A percentile compares a stretch with the other conserved stretches of the same genome.
Evolutionary conservation across 768 basidiomycete species (phyloP).

Genomic region (Leucogyrophana mollusca): DNA sequence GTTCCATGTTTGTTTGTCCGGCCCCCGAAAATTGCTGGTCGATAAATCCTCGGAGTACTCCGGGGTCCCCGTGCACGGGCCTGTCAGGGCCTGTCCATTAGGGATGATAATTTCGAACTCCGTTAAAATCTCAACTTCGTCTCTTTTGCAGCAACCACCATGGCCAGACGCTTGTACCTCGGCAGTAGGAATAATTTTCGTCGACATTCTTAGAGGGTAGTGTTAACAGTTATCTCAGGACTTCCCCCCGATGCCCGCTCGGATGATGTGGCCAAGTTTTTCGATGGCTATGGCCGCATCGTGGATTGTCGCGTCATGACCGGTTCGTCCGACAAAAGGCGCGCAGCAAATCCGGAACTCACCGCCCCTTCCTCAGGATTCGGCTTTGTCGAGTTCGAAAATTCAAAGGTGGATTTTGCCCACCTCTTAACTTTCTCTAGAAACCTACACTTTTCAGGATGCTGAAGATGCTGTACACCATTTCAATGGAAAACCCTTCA

Average conservation of each 20-base stretch:
- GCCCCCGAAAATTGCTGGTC: too few species aligned
- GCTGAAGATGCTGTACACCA: constrained; percentile 91
- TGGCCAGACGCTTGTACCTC: constrained; percentile 85
- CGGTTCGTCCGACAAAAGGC: constrained; percentile 46
- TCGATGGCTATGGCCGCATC: constrained; percentile 87
- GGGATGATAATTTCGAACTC: constrained; percentile 30
- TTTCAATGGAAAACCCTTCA: constrained; percentile 85
- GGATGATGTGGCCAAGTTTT: constrained; percentile 84
- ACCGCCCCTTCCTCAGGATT: constrained; percentile 57
- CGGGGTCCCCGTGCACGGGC: constrained; percentile 24
- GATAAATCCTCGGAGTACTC: constrained; percentile 12
- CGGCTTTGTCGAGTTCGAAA: constrained; percentile 97
- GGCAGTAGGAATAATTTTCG: constrained; percentile 55
- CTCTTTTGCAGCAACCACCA: constrained; percentile 39
- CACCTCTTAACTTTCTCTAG: constrained; percentile 2
- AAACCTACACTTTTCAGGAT: constrained; percentile 53
- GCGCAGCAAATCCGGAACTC: constrained; percentile 13
- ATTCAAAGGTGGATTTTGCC: constrained; percentile 50
- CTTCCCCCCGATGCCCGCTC: constrained; percentile 81
- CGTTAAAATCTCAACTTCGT: constrained; percentile 19
- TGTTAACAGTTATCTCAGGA: constrained; percentile 40
- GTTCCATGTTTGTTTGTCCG: too few species aligned
- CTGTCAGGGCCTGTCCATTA: constrained; percentile 22
- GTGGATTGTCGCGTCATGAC: constrained; percentile 95
- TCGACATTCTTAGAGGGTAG: constrained; percentile 2